Conservation (phyloP, 352 stramenopile genomes). For the Pythium utonaiense region DNA sequence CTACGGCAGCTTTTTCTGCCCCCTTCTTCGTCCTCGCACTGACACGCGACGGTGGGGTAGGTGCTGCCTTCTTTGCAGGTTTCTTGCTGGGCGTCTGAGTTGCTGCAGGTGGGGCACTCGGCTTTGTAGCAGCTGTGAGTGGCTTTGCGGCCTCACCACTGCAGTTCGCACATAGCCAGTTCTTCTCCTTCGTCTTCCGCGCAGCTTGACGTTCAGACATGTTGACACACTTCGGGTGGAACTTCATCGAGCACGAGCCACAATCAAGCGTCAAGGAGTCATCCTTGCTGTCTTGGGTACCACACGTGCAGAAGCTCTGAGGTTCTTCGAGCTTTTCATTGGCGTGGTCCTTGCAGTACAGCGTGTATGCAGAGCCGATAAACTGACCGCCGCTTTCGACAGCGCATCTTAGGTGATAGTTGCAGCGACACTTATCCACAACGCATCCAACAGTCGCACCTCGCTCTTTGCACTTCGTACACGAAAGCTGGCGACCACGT, state of each 20-base stretch:
- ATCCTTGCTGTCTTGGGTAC: conserved; percentile 40
- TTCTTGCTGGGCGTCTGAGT: not conserved
- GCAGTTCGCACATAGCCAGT: conserved; percentile 37
- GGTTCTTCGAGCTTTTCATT: conserved; percentile 35
- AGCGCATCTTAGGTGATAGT: conserved; percentile 79
- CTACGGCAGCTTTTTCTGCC: not conserved
- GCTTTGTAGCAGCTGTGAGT: not conserved
- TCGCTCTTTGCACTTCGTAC: conserved; percentile 55
- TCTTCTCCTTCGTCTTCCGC: conserved; percentile 49
- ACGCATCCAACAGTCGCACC: conserved; percentile 78
- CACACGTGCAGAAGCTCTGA: conserved; percentile 46
- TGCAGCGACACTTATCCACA: conserved; percentile 69
- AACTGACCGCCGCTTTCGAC: conserved; percentile 71
- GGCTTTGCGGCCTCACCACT: conserved; percentile 19
- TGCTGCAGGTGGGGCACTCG: not conserved
- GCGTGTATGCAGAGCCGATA: conserved; percentile 60
- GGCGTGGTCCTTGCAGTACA: conserved; percentile 73
- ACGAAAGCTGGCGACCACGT: conserved; percentile 72
- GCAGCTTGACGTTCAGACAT: conserved; percentile 67
- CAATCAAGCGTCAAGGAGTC: conserved; percentile 53
- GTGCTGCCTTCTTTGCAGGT: no score
- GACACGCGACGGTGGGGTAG: not conserved
- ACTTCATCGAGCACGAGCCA: conserved; percentile 55
- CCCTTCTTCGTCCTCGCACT: not conserved
- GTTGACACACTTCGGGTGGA: conserved; percentile 79